Evolutionary conservation across 2,329 filamentous ascomycete genomes (phyloP).

Genomic region (Ceratocystis cacaofunesta): DNA sequence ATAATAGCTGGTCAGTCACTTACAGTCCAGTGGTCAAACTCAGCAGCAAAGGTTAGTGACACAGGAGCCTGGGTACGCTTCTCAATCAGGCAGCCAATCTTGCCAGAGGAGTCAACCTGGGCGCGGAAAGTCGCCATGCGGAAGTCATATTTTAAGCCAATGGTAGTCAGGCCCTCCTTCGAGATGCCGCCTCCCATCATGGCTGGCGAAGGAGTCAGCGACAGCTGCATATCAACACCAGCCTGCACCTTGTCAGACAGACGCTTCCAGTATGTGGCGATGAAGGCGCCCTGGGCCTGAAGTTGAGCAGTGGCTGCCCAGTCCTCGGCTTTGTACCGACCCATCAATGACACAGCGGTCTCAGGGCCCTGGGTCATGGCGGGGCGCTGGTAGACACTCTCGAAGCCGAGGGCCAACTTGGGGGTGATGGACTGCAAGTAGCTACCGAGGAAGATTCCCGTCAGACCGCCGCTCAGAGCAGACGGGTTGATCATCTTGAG

Average conservation of each 20-base stretch:
- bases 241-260: conserved; percentile 92
- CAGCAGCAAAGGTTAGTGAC: conserved; percentile 85
- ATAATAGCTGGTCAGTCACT: conserved; percentile 25
- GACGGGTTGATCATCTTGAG: conserved; percentile 96
- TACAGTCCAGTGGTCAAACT: conserved; percentile 93
- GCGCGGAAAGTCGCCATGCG: conserved; percentile 87
- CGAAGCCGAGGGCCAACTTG: conserved; percentile 71
- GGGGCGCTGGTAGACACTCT: conserved; percentile 85
- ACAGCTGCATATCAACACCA: conserved; percentile 84
- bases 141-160: conserved; percentile 98
- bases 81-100: conserved; percentile 82
- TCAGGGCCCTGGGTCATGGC: conserved; percentile 79
- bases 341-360: conserved; percentile 76
- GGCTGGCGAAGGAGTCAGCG: conserved; percentile 52
- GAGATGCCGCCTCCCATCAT: conserved; percentile 62
- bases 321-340: conserved; percentile 76
- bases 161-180: conserved; percentile 78
- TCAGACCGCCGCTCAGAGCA: conserved; percentile 75
- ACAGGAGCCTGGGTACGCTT: conserved; percentile 91
- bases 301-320: conserved; percentile 90
- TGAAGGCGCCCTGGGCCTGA: conserved; percentile 73
- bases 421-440: conserved; percentile 90
- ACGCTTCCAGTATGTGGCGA: conserved; percentile 84
- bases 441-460: conserved; percentile 88
- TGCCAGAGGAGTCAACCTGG: conserved; percentile 88